Percentiles rank a stretch among this genome's conserved stretches.
These are phyloP conservation scores for Aquilaria yunnanensis DNA, from an alignment of 345 rosid genomes.

Conservation along the genomic window DNA sequence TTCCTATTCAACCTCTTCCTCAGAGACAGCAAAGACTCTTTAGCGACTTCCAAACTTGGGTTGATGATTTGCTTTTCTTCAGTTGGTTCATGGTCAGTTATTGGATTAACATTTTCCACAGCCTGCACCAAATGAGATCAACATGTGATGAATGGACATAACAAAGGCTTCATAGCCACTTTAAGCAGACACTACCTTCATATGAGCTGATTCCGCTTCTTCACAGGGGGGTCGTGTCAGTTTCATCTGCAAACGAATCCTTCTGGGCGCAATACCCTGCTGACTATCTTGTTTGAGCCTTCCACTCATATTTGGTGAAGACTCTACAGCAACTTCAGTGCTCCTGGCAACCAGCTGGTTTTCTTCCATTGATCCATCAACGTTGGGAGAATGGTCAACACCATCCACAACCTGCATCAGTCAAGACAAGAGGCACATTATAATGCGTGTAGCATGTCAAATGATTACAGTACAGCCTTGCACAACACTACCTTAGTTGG, in stretches of 20 bases:
- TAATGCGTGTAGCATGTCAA: neutral
- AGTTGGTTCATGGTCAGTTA: conserved; percentile 9
- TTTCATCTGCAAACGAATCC: too few species aligned
- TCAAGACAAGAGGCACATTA: neutral
- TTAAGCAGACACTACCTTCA: too few species aligned
- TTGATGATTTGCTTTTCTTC: conserved; percentile 10
- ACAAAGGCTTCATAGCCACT: too few species aligned
- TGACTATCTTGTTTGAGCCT: conserved; percentile 1
- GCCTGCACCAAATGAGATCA: conserved; percentile 24
- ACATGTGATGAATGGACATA: neutral
- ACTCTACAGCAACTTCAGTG: conserved; percentile 15
- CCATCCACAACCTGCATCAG: conserved; percentile 27
- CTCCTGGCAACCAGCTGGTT: conserved; percentile 8
- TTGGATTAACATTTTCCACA: conserved; percentile 12
- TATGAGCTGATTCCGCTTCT: too few species aligned
- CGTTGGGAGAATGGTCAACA: conserved; percentile 5
- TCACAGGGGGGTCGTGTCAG: too few species aligned
- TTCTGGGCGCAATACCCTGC: too few species aligned
- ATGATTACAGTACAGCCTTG: neutral
- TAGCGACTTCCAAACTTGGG: conserved; percentile 11
- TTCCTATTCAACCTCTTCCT: conserved; percentile 21
- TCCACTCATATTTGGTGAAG: conserved; percentile 20
- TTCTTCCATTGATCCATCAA: conserved; percentile 13
- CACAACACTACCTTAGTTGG: conserved; percentile 35
- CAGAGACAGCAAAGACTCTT: conserved; percentile 17